Percentiles rank a stretch among this genome's conserved stretches.
Evolutionary conservation across 1,284 basidiomycete species (phyloP).

Genomic region (Moesziomyces sp.): DNA sequence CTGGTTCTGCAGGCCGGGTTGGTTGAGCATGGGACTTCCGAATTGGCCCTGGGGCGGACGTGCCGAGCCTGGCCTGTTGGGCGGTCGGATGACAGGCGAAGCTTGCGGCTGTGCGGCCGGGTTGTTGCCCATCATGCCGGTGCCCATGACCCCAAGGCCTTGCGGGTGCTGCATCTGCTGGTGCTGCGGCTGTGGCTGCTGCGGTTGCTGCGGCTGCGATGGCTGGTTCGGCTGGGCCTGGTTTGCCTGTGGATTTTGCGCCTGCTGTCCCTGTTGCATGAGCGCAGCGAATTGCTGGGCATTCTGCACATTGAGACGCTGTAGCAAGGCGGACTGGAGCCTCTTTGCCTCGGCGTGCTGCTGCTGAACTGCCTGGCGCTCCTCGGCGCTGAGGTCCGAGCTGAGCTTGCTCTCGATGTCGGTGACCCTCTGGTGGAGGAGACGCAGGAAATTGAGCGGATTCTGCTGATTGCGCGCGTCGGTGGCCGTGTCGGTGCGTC

Average conservation of each 20-base stretch:
- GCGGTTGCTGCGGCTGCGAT: conserved; percentile 16
- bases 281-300: conserved; percentile 38
- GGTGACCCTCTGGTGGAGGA: conserved; percentile 54
- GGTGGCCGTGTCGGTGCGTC: conserved; percentile 13
- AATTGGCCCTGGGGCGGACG: conserved; percentile 45
- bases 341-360: conserved; percentile 48
- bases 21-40: conserved; percentile 44
- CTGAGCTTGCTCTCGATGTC: conserved; percentile 56
- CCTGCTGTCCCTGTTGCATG: conserved; percentile 39
- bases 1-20: conserved; percentile 20
- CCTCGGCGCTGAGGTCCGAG: conserved; percentile 40
- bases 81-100: conserved; percentile 43
- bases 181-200: conserved; percentile 10
- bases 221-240: conserved; percentile 14
- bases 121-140: conserved; percentile 18
- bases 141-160: conserved; percentile 22
- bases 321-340: conserved; percentile 43
- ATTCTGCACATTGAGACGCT: conserved; percentile 46
- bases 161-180: conserved; percentile 25
- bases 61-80: conserved; percentile 36
- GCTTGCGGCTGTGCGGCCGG: conserved; percentile 26
- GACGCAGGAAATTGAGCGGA: conserved; percentile 51
- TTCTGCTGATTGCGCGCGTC: conserved; percentile 35
- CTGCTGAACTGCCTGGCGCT: conserved; percentile 47
- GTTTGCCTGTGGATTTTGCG: conserved; percentile 9